Base-by-base conservation (phyloP, 163 green algal species). In the Scenedesmus sp. region DNA sequence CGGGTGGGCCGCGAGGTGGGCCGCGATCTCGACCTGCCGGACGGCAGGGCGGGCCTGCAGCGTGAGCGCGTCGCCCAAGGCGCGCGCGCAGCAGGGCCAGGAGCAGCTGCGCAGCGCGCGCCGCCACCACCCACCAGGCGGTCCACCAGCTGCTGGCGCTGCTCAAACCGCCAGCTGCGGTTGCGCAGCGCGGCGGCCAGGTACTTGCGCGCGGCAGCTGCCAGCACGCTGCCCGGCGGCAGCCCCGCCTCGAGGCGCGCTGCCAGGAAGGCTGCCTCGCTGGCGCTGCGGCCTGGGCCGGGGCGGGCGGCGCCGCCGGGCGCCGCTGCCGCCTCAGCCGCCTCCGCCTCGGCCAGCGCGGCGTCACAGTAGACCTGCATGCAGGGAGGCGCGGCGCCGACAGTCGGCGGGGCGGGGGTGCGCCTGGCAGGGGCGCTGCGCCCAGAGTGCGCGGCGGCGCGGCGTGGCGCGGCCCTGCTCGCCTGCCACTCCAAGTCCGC, bases 151-250 rank as follows among this genome's bases (percentile, higher is more conserved):
- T 72, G 77, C 42, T 66, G 70, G 20, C 78, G 64, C 73, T 89
- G 84, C 17, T 77, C 73, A 77, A 89, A 89, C 20, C 6, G 82
- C 84, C 84, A 89, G 33, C 50, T 82, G 50, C 65, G 63, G 73
- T 89, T 89, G 44, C 36, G 33, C 15, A 78, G 45, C 15, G 81
- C 50, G 5, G 82, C 78, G 48, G 54, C 63, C 42, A 89, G 67
- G 77, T 89, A 89, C 50, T 78, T 78, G 45, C 63, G 84, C 9
- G 84, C 81, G 33, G 79, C 64, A n/a, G 77, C 42, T 28, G 70
- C 70, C 76, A 88, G 70, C 42, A 83, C 79, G 14, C 50, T 74
- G 60, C 56, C 81, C 56, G 47, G 48, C 7, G 70, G 57, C 7
- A 89, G 76, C 56, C 56, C 54, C 7, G 48, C 11, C 3, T 83